These are phyloP conservation scores for Sesbania bispinosa DNA, from an alignment of 306 rosid genomes.

Conservation along the genomic window DNA sequence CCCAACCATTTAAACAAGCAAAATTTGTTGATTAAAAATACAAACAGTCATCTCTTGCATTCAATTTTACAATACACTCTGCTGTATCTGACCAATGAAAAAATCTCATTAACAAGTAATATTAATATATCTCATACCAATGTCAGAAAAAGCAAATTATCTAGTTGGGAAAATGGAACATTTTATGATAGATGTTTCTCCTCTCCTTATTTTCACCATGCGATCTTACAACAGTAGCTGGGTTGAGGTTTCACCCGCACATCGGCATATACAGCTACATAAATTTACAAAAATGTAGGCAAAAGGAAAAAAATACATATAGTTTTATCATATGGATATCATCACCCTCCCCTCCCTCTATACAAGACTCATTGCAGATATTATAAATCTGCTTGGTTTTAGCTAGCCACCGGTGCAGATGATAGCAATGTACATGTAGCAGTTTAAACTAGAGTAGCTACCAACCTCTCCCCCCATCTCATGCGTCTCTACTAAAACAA, in stretches of 20 bases:
- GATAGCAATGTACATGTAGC: constrained; percentile 1
- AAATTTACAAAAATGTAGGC: constrained; percentile 50
- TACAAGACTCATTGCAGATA: constrained; percentile 37
- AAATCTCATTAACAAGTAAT: background rate
- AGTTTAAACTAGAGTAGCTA: constrained; percentile 10
- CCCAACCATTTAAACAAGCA: background rate
- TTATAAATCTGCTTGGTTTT: constrained; percentile 20
- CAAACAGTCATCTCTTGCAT: too few species aligned
- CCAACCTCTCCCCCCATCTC: constrained; percentile 22
- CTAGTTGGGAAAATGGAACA: background rate
- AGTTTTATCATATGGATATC: constrained; percentile 25
- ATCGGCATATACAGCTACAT: constrained; percentile 47
- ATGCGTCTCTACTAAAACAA: background rate
- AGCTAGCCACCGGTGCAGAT: constrained; percentile 6
- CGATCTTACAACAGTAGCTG: constrained; percentile 34
- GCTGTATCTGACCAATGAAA: too few species aligned
- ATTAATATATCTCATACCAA: background rate
- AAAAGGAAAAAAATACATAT: background rate
- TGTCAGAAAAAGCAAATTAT: background rate
- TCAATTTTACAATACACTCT: too few species aligned
- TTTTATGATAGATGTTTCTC: background rate
- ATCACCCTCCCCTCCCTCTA: constrained; percentile 25
- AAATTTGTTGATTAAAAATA: background rate
- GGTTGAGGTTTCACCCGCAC: constrained; percentile 39
- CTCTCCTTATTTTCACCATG: constrained; percentile 19